phyloP scores from a whole-genome alignment of 139 green algal genomes.

The Coccomyxa sp. region DNA sequence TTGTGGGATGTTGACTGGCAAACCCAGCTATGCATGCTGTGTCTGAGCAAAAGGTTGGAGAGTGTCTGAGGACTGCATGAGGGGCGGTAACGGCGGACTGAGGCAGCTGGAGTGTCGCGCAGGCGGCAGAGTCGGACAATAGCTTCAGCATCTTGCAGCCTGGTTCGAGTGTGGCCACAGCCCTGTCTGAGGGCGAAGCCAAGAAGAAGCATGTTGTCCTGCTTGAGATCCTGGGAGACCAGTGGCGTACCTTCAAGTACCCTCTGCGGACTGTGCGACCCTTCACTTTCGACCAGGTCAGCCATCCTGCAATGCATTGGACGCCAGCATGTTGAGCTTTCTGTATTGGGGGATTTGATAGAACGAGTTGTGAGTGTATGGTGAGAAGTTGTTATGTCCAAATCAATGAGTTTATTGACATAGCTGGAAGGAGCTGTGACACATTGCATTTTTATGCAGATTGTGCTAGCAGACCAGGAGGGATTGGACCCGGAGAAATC shows the following conservation, averaged over 20 bases:
- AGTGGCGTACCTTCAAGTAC: slow-evolving; percentile 62
- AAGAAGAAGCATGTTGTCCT: slow-evolving; percentile 87
- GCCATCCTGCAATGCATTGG: background rate
- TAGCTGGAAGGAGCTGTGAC: background rate
- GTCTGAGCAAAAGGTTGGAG: background rate
- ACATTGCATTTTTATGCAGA: background rate
- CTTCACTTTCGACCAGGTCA: slow-evolving; percentile 64
- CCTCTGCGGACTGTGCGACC: slow-evolving; percentile 74
- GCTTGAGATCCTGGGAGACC: slow-evolving; percentile 65
- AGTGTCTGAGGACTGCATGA: no score
- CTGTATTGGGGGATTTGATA: background rate
- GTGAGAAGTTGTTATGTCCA: background rate
- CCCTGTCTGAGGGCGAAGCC: slow-evolving; percentile 72
- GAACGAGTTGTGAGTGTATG: background rate
- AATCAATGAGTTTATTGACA: no score
- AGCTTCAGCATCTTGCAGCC: slow-evolving; percentile 77
- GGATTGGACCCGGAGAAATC: slow-evolving; percentile 50
- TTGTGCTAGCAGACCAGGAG: slow-evolving; percentile 50
- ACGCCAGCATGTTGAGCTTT: background rate
- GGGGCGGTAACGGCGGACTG: no score
- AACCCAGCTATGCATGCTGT: background rate
- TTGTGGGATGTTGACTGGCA: background rate
- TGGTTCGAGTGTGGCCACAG: slow-evolving; percentile 76
- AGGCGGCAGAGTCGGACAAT: background rate
- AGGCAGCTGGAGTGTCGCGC: no score